phyloP scores from a whole-genome alignment of 331 rosid genomes.

The Rosa hybrid region DNA sequence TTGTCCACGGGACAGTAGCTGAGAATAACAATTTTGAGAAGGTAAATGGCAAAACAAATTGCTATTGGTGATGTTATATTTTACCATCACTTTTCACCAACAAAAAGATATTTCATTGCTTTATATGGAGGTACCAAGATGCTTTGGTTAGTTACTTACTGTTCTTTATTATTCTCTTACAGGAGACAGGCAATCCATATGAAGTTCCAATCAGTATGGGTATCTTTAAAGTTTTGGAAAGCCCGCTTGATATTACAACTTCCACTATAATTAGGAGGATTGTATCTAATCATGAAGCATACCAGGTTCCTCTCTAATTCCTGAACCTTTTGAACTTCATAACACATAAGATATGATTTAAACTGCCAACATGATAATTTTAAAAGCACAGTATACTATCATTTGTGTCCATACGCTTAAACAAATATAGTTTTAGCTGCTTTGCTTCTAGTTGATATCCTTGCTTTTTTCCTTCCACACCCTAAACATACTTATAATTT shows the following conservation, averaged over 20 bases:
- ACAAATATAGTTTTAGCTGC: not conserved
- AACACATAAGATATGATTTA: not conserved
- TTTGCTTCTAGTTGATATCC: not conserved
- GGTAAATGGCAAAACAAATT: slow-evolving; percentile 46
- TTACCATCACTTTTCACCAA: not conserved
- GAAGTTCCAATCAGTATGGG: slow-evolving; percentile 86
- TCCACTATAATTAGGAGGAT: slow-evolving; percentile 91
- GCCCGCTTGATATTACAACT: slow-evolving; percentile 80
- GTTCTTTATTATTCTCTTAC: slow-evolving; percentile 29
- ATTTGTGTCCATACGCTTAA: not conserved
- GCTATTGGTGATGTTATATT: slow-evolving; percentile 10
- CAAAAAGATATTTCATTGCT: slow-evolving; percentile 8
- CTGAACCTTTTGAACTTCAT: slow-evolving; percentile 2
- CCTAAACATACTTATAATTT: not conserved
- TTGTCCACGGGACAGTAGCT: slow-evolving; percentile 82
- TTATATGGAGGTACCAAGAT: slow-evolving; percentile 6
- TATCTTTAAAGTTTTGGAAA: slow-evolving; percentile 75
- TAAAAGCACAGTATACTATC: not conserved
- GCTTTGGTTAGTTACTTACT: slow-evolving; percentile 28
- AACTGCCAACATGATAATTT: not conserved
- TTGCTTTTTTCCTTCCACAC: not conserved
- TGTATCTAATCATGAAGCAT: slow-evolving; percentile 87
- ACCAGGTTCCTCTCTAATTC: slow-evolving; percentile 53
- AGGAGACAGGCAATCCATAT: slow-evolving; percentile 83
- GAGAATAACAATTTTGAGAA: slow-evolving; percentile 81